Base-by-base conservation (phyloP, 345 rosid species). In the Sonneratia alba region DNA sequence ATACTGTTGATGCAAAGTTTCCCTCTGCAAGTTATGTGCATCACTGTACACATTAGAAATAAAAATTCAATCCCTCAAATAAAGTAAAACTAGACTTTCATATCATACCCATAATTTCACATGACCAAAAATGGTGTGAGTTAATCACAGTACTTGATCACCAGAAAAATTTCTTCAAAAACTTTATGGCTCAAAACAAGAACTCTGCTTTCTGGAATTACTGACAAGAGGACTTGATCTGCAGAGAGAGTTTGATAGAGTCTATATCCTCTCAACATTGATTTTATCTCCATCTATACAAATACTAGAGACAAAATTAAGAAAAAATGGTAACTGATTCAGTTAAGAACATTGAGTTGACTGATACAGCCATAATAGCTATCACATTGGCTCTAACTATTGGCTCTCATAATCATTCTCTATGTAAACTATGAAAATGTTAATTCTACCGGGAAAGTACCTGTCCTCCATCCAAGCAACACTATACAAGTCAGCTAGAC, bases 401-500 rank as follows among this genome's bases (percentile, higher is more conserved):
- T 42, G 22, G 22, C 11, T 1, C 40, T 36, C 64, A 34, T 36
- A 1, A 22, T 49, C 24, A 34, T 38, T 42, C 53, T 42, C n/a
- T 57, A 21, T 57, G 63, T 8, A 21, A 61, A 43, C 27, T 22
- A 57, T 57, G 2, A 61, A 59, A 34, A 59, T 12, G 7, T 6
- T 18, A 61, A 57, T 57, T n/a, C 34, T 32, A 22, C 10, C 22
- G 13, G 42, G 19, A 67, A 37, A 61, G 11, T 66, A 82, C 87
- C 83, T 76, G 73, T 82, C 85, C 77, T 84, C 87, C 87, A 84
- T 84, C 87, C 85, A 80, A 65, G 84, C 77, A 71, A 84, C 76
- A 74, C 87, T 84, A 71, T 82, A 84, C 74, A 84, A 74, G 74
- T 84, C 85, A 14, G 85, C 87, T 71, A 84, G 72, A 75, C 85